A percentile compares a stretch with the other conserved stretches of the same genome.
These are phyloP conservation scores for Sugiyamaella castrensis DNA, from an alignment of 1,139 yeast genomes.

Conservation along the genomic window DNA sequence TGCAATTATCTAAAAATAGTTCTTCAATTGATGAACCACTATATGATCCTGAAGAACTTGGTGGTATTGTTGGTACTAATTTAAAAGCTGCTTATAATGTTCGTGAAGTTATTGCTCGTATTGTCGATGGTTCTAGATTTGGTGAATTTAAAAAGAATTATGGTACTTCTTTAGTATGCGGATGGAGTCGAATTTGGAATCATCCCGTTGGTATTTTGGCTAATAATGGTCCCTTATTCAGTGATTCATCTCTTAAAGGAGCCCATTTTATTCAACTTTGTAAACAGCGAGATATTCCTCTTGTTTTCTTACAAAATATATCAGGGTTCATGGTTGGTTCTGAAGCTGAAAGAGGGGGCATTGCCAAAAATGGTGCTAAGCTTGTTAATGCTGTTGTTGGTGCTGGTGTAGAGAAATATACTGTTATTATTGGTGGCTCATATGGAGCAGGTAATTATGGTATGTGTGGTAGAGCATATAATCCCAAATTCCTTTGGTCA, in stretches of 20 bases:
- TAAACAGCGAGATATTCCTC: conserved; percentile 37
- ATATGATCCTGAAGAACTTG: conserved; percentile 35
- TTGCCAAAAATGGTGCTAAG: conserved; percentile 40
- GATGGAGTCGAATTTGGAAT: conserved; percentile 36
- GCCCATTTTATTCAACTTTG: conserved; percentile 39
- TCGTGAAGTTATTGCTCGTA: conserved; percentile 37
- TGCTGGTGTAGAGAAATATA: conserved; percentile 36
- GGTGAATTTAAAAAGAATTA: conserved; percentile 36
- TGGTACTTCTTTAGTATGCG: conserved; percentile 37
- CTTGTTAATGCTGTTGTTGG: conserved; percentile 40
- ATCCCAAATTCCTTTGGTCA: conserved; percentile 37
- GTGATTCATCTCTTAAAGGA: conserved; percentile 38
- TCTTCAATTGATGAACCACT: conserved; percentile 31
- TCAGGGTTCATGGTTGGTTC: conserved; percentile 41
- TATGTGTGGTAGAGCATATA: conserved; percentile 40
- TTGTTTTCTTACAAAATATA: conserved; percentile 37
- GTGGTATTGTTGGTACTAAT: conserved; percentile 37
- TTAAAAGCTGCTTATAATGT: conserved; percentile 37
- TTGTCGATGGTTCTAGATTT: conserved; percentile 38
- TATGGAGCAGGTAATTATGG: conserved; percentile 41
- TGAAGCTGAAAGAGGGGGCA: conserved; percentile 39
- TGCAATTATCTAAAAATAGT: too few species aligned
- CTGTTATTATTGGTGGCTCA: conserved; percentile 38
- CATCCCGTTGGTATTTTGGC: conserved; percentile 38
- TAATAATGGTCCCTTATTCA: conserved; percentile 38